Percentiles rank a stretch among this genome's conserved stretches.
Conservation (phyloP, 2,329 filamentous ascomycete species). For the Hansfordia pulvinata region DNA sequence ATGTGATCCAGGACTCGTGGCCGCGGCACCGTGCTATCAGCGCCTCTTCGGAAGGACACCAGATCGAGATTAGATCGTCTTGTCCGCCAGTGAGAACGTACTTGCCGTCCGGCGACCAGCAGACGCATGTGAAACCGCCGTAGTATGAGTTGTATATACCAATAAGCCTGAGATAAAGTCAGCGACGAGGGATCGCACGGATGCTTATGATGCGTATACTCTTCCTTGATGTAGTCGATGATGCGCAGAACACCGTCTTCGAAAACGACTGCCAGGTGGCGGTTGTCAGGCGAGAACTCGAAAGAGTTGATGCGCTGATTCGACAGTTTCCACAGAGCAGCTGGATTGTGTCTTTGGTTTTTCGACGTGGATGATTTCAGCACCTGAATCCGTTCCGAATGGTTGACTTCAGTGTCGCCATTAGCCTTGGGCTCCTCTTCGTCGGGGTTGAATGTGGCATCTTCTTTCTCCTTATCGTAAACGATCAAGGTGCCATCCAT, state of each 20-base stretch:
- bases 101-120: constrained; percentile 94
- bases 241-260: constrained; percentile 85
- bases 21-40: constrained; percentile 89
- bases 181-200: background rate
- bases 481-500: constrained; percentile 84
- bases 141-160: constrained; percentile 88
- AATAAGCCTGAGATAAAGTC: constrained; percentile 44
- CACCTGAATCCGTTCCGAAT: constrained; percentile 47
- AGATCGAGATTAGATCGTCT: constrained; percentile 92
- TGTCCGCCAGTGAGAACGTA: constrained; percentile 93
- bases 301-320: constrained; percentile 86
- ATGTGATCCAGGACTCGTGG: constrained; percentile 90
- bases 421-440: constrained; percentile 20
- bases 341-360: constrained; percentile 86
- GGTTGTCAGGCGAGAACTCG: constrained; percentile 79
- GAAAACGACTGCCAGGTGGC: constrained; percentile 77
- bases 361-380: constrained; percentile 87
- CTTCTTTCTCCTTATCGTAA: constrained; percentile 88
- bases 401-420: constrained; percentile 19
- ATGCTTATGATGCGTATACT: constrained; percentile 31
- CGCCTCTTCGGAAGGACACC: constrained; percentile 72
- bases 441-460: constrained; percentile 30
- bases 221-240: constrained; percentile 83
- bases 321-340: constrained; percentile 84
- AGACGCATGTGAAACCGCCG: constrained; percentile 81